These are phyloP conservation scores for Torulaspora maleeae DNA, from an alignment of 805 yeast species.

Conservation along the genomic window DNA sequence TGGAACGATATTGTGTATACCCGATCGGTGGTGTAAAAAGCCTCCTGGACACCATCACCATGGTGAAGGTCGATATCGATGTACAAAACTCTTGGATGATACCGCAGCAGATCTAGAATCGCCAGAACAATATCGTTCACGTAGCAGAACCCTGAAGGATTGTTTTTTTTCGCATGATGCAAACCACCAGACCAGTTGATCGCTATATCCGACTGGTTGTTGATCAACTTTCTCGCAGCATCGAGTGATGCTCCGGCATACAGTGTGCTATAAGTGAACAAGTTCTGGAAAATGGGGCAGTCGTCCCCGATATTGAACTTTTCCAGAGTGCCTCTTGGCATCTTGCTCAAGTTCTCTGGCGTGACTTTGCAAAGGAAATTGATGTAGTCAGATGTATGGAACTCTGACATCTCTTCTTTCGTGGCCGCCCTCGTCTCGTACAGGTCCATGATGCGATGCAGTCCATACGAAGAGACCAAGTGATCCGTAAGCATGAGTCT, in stretches of 20 bases:
- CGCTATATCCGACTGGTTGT: constrained; percentile 85
- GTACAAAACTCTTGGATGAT: constrained; percentile 80
- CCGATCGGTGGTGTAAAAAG: constrained; percentile 84
- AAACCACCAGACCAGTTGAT: constrained; percentile 92
- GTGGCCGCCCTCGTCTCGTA: constrained; percentile 83
- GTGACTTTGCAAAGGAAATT: constrained; percentile 71
- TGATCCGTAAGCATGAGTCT: constrained; percentile 92
- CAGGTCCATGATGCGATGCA: constrained; percentile 86
- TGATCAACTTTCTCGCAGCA: constrained; percentile 76
- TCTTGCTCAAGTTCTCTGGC: constrained; percentile 61
- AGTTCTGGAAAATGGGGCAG: constrained; percentile 78
- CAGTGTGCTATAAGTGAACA: constrained; percentile 69
- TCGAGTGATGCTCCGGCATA: constrained; percentile 89
- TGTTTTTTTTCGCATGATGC: constrained; percentile 88
- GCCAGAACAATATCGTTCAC: constrained; percentile 87
- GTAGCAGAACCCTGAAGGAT: constrained; percentile 88
- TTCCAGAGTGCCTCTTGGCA: constrained; percentile 41
- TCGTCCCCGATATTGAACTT: constrained; percentile 96
- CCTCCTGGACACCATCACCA: constrained; percentile 95
- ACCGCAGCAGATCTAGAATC: constrained; percentile 69
- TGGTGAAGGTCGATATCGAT: constrained; percentile 91
- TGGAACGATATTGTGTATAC: constrained; percentile 90
- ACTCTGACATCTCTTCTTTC: constrained; percentile 67
- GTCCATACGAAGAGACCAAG: constrained; percentile 74
- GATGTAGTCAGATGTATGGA: constrained; percentile 84